Evolutionary conservation across 2,329 filamentous ascomycete genomes (phyloP).

Genomic region (Cryphonectria parasitica): DNA sequence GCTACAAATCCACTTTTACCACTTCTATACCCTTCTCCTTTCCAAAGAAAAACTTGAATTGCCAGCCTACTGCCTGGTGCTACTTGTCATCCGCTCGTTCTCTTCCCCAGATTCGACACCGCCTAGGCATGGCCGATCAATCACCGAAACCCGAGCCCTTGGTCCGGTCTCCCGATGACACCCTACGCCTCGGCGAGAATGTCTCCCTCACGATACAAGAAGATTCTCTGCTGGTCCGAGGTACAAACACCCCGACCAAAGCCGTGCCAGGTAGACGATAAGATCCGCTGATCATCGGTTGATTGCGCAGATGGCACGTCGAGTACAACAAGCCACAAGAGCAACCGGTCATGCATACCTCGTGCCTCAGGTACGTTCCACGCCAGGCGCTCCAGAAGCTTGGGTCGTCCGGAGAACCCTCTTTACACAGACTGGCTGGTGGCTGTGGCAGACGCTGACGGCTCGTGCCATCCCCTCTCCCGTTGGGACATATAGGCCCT

Average conservation of each 20-base stretch:
- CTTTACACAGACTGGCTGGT: background rate
- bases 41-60: background rate
- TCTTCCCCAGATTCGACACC: background rate
- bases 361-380: slow-evolving; percentile 21
- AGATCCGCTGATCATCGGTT: slow-evolving; percentile 20
- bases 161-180: background rate
- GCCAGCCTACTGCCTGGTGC: too few species aligned
- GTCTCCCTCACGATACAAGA: slow-evolving; percentile 40
- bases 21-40: background rate
- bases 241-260: slow-evolving; percentile 34
- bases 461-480: background rate
- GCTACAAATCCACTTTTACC: background rate
- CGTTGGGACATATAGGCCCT: background rate
- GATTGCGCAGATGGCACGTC: slow-evolving; percentile 16
- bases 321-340: slow-evolving; percentile 11
- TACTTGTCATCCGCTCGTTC: background rate
- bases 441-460: slow-evolving; percentile 1
- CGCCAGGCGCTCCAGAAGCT: background rate
- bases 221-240: slow-evolving; percentile 40
- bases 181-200: background rate
- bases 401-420: background rate
- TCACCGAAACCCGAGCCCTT: background rate
- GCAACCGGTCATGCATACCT: slow-evolving; percentile 31
- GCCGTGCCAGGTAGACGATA: background rate
- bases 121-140: background rate